These are phyloP conservation scores for Chlorophyllum brunneum DNA, from an alignment of 768 basidiomycete species.

Conservation along the genomic window DNA sequence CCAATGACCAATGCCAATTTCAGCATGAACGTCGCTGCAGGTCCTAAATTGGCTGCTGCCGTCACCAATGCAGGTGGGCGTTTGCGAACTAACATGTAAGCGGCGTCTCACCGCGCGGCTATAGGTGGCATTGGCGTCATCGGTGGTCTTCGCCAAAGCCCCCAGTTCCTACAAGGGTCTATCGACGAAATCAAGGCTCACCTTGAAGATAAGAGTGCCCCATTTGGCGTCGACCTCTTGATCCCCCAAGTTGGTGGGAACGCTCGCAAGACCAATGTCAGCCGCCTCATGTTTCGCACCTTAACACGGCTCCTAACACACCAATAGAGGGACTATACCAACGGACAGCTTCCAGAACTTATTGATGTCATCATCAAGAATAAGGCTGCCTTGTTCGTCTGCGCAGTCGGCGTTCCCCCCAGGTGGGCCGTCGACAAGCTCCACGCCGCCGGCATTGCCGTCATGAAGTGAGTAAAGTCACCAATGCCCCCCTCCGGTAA, in stretches of 20 bases:
- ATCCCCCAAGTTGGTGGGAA: constrained; percentile 79
- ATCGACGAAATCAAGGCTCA: constrained; percentile 73
- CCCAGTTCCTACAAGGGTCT: constrained; percentile 60
- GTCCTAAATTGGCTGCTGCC: constrained; percentile 78
- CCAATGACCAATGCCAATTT: not conserved
- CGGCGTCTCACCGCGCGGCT: not conserved
- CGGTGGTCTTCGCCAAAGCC: constrained; percentile 74
- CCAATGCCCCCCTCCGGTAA: not conserved
- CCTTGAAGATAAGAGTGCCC: constrained; percentile 71
- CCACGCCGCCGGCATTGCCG: constrained; percentile 71
- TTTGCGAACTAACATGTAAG: not conserved
- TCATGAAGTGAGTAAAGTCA: constrained; percentile 70
- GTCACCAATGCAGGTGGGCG: constrained; percentile 81
- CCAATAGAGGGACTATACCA: constrained; percentile 64
- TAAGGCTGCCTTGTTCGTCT: constrained; percentile 76
- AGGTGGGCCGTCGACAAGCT: constrained; percentile 79
- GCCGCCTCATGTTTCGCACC: constrained; percentile 1
- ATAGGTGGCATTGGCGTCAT: constrained; percentile 81
- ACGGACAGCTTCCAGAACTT: constrained; percentile 71
- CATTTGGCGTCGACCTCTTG: constrained; percentile 80
- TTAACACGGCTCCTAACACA: too few species aligned
- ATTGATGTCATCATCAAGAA: constrained; percentile 75
- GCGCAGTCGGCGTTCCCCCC: constrained; percentile 81
- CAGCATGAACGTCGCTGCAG: constrained; percentile 85
- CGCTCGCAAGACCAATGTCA: constrained; percentile 78